These are phyloP conservation scores for Chytriomyces sp. DNA, from an alignment of 192 early-diverging fungal genomes.

Conservation along the genomic window DNA sequence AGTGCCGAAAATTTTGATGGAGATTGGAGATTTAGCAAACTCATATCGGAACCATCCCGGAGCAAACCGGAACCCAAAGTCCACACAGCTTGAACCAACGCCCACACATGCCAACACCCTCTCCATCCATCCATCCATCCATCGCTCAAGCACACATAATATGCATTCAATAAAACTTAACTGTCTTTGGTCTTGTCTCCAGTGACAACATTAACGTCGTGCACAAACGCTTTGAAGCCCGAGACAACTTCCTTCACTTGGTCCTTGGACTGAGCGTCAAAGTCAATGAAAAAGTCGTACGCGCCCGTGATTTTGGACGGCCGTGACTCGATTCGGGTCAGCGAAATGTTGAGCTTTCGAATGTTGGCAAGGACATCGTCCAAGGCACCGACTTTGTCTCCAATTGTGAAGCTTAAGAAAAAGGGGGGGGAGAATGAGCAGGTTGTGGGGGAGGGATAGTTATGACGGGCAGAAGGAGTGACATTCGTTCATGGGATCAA, in stretches of 20 bases:
- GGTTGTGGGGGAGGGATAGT: neutral
- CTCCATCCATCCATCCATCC: too few species aligned
- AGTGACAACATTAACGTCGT: conserved; percentile 72
- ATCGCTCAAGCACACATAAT: too few species aligned
- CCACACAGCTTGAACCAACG: too few species aligned
- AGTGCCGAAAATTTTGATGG: too few species aligned
- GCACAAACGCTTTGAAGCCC: conserved; percentile 68
- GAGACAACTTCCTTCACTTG: conserved; percentile 68
- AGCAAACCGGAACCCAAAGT: too few species aligned
- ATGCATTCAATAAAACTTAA: too few species aligned
- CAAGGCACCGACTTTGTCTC: conserved; percentile 83
- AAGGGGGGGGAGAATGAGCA: too few species aligned
- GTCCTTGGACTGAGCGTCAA: conserved; percentile 66
- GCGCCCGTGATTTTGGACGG: conserved; percentile 80
- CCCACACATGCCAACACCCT: too few species aligned
- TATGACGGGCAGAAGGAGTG: neutral
- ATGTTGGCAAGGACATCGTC: conserved; percentile 81
- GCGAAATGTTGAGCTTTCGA: conserved; percentile 72
- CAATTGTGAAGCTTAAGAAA: conserved; percentile 71
- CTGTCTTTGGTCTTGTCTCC: conserved; percentile 46
- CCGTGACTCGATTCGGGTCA: conserved; percentile 95
- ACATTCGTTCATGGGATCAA: neutral
- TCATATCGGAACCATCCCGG: too few species aligned
- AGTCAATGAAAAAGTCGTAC: conserved; percentile 96
- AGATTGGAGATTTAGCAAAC: too few species aligned